These are phyloP conservation scores for Trametes cingulata DNA, from an alignment of 768 basidiomycete species.

Conservation along the genomic window DNA sequence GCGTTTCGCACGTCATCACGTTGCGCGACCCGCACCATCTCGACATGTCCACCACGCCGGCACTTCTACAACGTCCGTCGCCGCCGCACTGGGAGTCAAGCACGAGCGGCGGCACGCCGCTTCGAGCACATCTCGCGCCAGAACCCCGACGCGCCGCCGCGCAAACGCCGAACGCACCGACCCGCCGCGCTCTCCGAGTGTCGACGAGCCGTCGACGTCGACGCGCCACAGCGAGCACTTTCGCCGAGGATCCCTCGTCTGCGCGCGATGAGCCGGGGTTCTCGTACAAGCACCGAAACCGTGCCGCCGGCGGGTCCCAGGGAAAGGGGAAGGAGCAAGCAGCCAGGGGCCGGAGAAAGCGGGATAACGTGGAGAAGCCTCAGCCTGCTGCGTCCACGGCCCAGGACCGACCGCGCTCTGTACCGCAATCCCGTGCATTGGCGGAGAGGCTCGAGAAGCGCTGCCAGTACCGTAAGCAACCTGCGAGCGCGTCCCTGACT, in stretches of 20 bases:
- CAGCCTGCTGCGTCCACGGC: too few relatives aligned
- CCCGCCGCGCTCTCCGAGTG: too few relatives aligned
- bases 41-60: not conserved
- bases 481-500: too few relatives aligned
- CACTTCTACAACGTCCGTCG: too few relatives aligned
- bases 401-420: too few relatives aligned
- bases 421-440: too few relatives aligned
- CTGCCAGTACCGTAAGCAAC: too few relatives aligned
- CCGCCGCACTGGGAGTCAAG: not conserved
- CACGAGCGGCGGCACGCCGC: not conserved
- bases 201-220: not conserved
- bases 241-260: not conserved
- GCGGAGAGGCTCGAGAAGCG: too few relatives aligned
- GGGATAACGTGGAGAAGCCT: not conserved
- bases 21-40: not conserved
- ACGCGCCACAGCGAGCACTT: not conserved
- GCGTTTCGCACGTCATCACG: not conserved
- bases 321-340: too few relatives aligned
- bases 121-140: not conserved
- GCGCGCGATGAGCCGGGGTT: too few relatives aligned
- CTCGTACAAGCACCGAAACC: too few relatives aligned
- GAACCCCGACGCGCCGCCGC: not conserved
- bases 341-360: not conserved
- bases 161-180: constrained; percentile 1
- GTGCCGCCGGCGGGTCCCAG: not conserved